A percentile compares a stretch with the other conserved stretches of the same genome.
Conservation (phyloP, 495 filamentous ascomycete genomes). For the Penicillium desertorum region DNA sequence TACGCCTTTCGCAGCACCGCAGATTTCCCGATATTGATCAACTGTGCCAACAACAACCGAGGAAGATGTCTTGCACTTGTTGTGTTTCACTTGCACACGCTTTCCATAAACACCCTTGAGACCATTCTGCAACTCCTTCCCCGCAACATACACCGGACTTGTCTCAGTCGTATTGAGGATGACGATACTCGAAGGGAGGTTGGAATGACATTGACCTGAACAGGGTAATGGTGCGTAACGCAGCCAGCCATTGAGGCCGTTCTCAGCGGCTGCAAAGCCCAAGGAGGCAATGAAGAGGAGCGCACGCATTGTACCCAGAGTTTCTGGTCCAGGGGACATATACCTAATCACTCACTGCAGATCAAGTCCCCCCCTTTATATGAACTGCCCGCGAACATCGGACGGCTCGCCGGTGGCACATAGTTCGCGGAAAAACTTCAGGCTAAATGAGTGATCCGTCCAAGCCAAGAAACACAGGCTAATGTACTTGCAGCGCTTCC, state of each 20-base stretch:
- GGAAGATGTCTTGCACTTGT: slow-evolving; percentile 26
- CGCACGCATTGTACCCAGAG: slow-evolving; percentile 9
- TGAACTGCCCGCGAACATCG: background rate
- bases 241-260: slow-evolving; percentile 63
- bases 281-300: slow-evolving; percentile 17
- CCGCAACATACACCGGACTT: slow-evolving; percentile 59
- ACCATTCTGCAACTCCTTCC: slow-evolving; percentile 58
- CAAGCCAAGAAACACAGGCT: slow-evolving; percentile 17
- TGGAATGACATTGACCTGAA: slow-evolving; percentile 33
- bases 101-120: slow-evolving; percentile 54
- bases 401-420: slow-evolving; percentile 5
- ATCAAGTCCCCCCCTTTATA: slow-evolving; percentile 11
- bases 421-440: slow-evolving; percentile 15
- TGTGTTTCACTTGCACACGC: slow-evolving; percentile 34
- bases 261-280: slow-evolving; percentile 40
- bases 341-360: background rate
- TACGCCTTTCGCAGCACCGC: slow-evolving; percentile 30
- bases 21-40: slow-evolving; percentile 46
- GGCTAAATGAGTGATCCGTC: slow-evolving; percentile 16
- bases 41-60: slow-evolving; percentile 59
- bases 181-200: slow-evolving; percentile 51
- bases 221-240: slow-evolving; percentile 58
- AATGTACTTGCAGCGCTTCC: slow-evolving; percentile 11
- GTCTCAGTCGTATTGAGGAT: slow-evolving; percentile 51
- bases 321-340: background rate